These are phyloP conservation scores for Westerdykella aurantiaca DNA, from an alignment of 2,329 filamentous ascomycete species.

Conservation along the genomic window DNA sequence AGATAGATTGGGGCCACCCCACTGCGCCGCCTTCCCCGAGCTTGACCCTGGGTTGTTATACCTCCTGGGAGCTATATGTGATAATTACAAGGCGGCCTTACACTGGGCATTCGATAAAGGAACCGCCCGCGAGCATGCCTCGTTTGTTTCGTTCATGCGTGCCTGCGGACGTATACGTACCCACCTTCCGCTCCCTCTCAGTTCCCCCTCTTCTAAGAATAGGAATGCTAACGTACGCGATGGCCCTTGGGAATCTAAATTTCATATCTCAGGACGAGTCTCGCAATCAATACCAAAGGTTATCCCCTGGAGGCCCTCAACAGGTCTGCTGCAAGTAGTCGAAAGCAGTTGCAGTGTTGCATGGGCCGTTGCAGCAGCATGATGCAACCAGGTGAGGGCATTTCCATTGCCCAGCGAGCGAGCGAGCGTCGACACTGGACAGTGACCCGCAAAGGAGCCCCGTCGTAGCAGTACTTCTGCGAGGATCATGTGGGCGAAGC, in stretches of 20 bases:
- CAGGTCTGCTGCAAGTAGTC: slow-evolving; percentile 13
- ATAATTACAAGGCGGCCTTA: slow-evolving; percentile 13
- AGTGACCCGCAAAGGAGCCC: slow-evolving; percentile 9
- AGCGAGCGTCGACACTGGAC: slow-evolving; percentile 4
- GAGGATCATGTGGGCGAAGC: slow-evolving; percentile 3
- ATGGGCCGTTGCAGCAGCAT: slow-evolving; percentile 8
- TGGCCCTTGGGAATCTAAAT: slow-evolving; percentile 13
- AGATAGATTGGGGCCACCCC: no score
- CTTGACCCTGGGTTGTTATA: slow-evolving; percentile 4
- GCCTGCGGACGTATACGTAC: background rate
- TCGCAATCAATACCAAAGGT: slow-evolving; percentile 14
- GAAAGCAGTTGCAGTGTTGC: slow-evolving; percentile 17
- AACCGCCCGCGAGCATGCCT: background rate
- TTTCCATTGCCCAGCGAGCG: background rate
- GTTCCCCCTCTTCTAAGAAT: slow-evolving; percentile 16
- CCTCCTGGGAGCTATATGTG: slow-evolving; percentile 18
- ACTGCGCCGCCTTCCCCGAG: no score
- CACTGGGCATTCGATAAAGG: slow-evolving; percentile 8
- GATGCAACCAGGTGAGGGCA: slow-evolving; percentile 7
- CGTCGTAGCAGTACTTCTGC: slow-evolving; percentile 3
- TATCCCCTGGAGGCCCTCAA: slow-evolving; percentile 3
- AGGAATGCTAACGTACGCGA: slow-evolving; percentile 8
- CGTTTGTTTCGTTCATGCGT: background rate
- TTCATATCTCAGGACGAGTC: slow-evolving; percentile 7
- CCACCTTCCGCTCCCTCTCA: background rate